Conservation (phyloP, 495 filamentous ascomycete species). For the Aeminium ludgeri region DNA sequence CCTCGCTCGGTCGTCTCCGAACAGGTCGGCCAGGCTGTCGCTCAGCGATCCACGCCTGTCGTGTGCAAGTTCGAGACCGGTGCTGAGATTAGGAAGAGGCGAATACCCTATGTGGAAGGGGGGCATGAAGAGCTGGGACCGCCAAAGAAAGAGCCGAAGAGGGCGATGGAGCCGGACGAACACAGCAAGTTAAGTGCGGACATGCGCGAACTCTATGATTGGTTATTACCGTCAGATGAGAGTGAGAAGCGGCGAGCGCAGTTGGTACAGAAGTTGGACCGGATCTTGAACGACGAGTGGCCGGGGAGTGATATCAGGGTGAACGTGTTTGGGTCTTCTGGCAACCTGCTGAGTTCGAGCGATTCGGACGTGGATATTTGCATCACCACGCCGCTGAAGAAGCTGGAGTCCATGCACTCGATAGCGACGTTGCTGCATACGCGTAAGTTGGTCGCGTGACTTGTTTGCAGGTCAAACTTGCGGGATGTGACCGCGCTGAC, state of each 20-base stretch:
- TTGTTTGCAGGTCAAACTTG: neutral
- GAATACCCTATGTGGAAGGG: constrained; percentile 68
- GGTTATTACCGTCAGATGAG: constrained; percentile 63
- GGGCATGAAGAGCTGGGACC: constrained; percentile 14
- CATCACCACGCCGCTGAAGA: constrained; percentile 77
- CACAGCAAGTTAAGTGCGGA: constrained; percentile 63
- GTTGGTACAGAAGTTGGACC: constrained; percentile 73
- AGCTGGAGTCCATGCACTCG: constrained; percentile 70
- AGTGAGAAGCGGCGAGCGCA: constrained; percentile 57
- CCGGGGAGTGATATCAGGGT: constrained; percentile 79
- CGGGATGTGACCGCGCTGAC: constrained; percentile 13
- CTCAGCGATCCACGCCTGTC: constrained; percentile 36
- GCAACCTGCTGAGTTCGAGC: constrained; percentile 85
- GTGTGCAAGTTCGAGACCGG: constrained; percentile 75
- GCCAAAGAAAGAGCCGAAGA: constrained; percentile 46
- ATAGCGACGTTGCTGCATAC: constrained; percentile 68
- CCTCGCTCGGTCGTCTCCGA: constrained; percentile 85
- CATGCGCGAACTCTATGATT: constrained; percentile 68
- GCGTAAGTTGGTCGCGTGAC: constrained; percentile 39
- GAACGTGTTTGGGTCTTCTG: constrained; percentile 90
- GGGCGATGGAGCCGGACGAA: constrained; percentile 52
- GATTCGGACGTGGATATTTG: constrained; percentile 98
- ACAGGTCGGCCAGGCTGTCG: constrained; percentile 45
- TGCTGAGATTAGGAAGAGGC: constrained; percentile 50
- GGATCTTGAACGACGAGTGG: constrained; percentile 75